Evolutionary conservation across 2,329 filamentous ascomycete species (phyloP).

Genomic region (Aspergillus thermomutatus): DNA sequence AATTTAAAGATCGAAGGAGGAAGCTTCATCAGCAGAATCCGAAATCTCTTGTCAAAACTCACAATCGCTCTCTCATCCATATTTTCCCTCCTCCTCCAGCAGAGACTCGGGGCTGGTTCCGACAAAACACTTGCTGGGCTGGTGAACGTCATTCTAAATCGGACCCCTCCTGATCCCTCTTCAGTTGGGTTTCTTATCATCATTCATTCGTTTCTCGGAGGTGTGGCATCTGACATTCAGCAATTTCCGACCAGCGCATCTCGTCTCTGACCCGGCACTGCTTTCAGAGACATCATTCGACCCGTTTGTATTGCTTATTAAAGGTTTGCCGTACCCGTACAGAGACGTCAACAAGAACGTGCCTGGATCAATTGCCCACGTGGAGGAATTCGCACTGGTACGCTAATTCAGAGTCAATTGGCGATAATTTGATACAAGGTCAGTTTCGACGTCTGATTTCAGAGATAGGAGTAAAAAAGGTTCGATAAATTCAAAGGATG

Average conservation of each 20-base stretch:
- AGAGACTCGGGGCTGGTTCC: constrained; percentile 16
- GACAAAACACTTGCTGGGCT: constrained; percentile 31
- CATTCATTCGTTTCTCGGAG: background rate
- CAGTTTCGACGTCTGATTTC: background rate
- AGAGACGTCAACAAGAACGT: background rate
- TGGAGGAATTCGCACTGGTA: background rate
- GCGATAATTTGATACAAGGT: background rate
- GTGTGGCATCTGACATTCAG: background rate
- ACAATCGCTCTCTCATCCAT: constrained; percentile 9
- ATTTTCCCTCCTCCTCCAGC: constrained; percentile 19
- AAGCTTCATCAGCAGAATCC: constrained; percentile 5
- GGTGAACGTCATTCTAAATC: constrained; percentile 18
- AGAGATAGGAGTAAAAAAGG: background rate
- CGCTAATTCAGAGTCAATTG: background rate
- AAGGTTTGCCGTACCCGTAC: background rate
- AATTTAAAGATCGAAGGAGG: constrained; percentile 9
- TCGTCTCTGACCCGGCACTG: background rate
- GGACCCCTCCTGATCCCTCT: background rate
- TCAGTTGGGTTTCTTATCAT: constrained; percentile 6
- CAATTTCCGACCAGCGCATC: background rate
- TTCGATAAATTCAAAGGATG: background rate
- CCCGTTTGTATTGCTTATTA: background rate
- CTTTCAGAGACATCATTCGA: background rate
- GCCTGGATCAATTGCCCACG: background rate
- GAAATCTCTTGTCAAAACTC: background rate